Evolutionary conservation across 441 rosid species (phyloP), one percentile per base, ranked within the genome.

Genomic region (Pelargonium cotyledonis): DNA sequence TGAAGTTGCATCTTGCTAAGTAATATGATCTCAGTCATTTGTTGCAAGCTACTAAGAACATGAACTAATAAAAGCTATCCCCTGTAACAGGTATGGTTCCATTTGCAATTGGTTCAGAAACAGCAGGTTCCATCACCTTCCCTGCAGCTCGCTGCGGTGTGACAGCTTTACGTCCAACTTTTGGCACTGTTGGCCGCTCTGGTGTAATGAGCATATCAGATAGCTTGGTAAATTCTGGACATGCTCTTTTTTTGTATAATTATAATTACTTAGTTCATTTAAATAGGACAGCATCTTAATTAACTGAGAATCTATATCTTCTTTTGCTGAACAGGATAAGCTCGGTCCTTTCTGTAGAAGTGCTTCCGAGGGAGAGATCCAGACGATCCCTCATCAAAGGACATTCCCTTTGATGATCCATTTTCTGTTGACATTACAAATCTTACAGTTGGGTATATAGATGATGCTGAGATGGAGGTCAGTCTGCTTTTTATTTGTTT

Each of bases 141-240:
- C 98, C 98, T 55, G 92, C 92, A 65, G 82, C 92, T 63, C 85
- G 91, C 61, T 92, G 98, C 80, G 96, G 96, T 0, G 85, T 87
- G 74, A 92, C 98, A 70, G 95, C 94, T 65, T 70, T 90, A 74
- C 91, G 94, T 66, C 96, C 98, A 0, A 92, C 96, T 67, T 89
- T 92, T 80, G 98, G 96, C 29, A 77, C 85, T 1, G 87, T 90
- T 19, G 96, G 94, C 71, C 86, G 98, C 75, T 81, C 90, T 21
- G 96, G 98, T 67, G 98, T 89, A 16, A 86, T 92, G 97, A 89
- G 98, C 84, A 68, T 92, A 82, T 83, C 98, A 31, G 97, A 90
- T 77, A 90, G 94, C 78, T 72, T 92, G 89, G 97, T 90, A 82
- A 77, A 72, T 21, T 65, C 29, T 41, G 14, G 7, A 8, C 65